A percentile compares a stretch with the other conserved stretches of the same genome.
Evolutionary conservation across 345 rosid species (phyloP).

Genomic region (Eucalyptus globulus): DNA sequence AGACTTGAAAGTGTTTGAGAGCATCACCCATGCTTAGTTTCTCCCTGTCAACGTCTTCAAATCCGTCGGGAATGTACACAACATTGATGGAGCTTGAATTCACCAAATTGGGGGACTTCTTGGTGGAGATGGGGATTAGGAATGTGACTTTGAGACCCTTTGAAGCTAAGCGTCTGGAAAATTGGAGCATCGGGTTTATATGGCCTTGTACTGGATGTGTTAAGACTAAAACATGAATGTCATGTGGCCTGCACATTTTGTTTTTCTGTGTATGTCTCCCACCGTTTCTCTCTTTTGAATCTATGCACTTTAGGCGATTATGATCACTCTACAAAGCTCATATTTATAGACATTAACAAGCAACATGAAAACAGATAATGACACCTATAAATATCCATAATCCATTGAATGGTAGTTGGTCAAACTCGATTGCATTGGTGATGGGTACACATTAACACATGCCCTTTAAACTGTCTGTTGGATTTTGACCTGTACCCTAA

Average conservation of each 20-base stretch:
- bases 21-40: not conserved
- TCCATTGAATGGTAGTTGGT: not conserved
- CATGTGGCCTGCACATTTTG: not conserved
- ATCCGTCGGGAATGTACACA: conserved; percentile 13
- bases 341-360: not conserved
- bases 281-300: not conserved
- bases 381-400: not conserved
- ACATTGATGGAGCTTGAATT: conserved; percentile 3
- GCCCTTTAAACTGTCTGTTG: not conserved
- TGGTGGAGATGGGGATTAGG: conserved; percentile 2
- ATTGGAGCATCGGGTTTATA: conserved; percentile 48
- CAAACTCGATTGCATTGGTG: not conserved
- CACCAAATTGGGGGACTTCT: conserved; percentile 15
- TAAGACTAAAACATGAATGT: conserved; percentile 1
- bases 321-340: not conserved
- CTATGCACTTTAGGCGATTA: not conserved
- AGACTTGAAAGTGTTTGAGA: not conserved
- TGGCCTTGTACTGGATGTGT: conserved; percentile 44
- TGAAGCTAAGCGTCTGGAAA: conserved; percentile 38
- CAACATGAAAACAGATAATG: not conserved
- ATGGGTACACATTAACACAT: not conserved
- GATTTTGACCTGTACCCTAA: not conserved
- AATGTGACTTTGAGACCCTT: conserved; percentile 34
- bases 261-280: not conserved
- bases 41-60: not conserved